Evolutionary conservation across 352 stramenopile species (phyloP), one percentile per base, ranked within the genome.

Genomic region (Pythium periplocum): DNA sequence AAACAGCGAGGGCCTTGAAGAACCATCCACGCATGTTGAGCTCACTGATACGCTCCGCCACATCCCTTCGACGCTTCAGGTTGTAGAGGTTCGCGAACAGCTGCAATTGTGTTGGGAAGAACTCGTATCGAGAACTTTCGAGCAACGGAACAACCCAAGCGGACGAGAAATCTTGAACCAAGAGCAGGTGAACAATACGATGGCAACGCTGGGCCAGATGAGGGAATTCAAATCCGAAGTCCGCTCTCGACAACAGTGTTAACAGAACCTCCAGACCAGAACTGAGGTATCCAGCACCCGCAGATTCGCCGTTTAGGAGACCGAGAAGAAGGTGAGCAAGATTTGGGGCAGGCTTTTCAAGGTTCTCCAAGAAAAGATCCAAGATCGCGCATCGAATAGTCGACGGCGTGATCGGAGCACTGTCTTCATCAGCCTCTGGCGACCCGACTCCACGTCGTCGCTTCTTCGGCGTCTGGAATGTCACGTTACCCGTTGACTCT

Each of bases 11-110:
- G 3, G 70, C 76, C 57, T 94, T 90, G 54, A 90, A 86, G 43
- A 92, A 88, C 83, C 83, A 94, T 6, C 79, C 81, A 12, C 80
- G 80, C 77, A 90, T 88, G 49, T 88, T 84, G 7, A 94, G 53
- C 37, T 86, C 71, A 9, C 53, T 50, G 11, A 62, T 61, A 12
- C 54, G 7, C 3, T 62, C 53, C 1, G 49, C 12, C 1, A n/a
- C 44, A 26, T 54, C 49, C 8, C 50, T 35, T 30, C 59, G 59
- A 45, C 50, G 48, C 59, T 55, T 58, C 0, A 67, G 48, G 3
- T 67, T 48, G 49, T 46, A 67, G 1, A 45, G 48, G 1, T 43
- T 30, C 1, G 46, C 51, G 33, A 90, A 90, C 9, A 88, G 66
- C 52, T 83, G 58, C 6, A 88, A 63, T 48, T 92, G 81, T 10